Base-by-base conservation (phyloP, 106 monocot species). In the Dioscorea zingiberensis region DNA sequence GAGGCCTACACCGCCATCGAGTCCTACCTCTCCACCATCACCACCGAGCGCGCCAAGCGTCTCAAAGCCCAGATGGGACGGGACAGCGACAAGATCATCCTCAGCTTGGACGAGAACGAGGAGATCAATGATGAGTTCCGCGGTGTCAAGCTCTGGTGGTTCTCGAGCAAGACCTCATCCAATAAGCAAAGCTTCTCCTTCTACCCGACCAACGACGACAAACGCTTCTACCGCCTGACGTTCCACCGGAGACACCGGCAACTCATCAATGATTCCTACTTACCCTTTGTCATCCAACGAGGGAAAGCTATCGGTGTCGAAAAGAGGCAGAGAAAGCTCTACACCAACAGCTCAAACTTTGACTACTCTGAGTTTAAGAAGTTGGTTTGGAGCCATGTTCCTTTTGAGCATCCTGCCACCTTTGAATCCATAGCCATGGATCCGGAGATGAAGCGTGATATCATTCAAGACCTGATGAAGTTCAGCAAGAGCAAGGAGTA, bases 371-470 rank as follows among this genome's bases (percentile, higher is more conserved):
- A 12, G 16, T 53, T 1, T 5, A 53, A 18, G 51, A 53, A 53
- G 51, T 10, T 12, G 13, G 16, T 44, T 12, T 77, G 77, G 77
- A 54, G 38, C 65, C 53, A 64, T 38, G 77, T 77, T 11, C 47
- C 70, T 5, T 71, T 77, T 65, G 65, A 66, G n/a, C 77, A 77
- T 24, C 77, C 77, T 21, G 55, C 77, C 27, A 70, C 71, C 12
- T 77, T 77, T 59, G 65, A 77, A 11, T 71, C 77, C 15, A 9
- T 77, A 3, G 77, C 71, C 12, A 27, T 77, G 65, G 77, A 77
- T 1, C 77, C 77, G 3, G 15, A 23, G 14, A 22, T 12, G 56
- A 76, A 76, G 58, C 15, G 23, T 46, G 76, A 63, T 5, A 69
- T 77, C 64, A 0, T 66, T n/a, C 25, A 51, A 7, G 77, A 71